A percentile compares a stretch with the other conserved stretches of the same genome.
These are phyloP conservation scores for Debaryomyces sp. DNA, from an alignment of 1,139 yeast genomes.

Conservation along the genomic window DNA sequence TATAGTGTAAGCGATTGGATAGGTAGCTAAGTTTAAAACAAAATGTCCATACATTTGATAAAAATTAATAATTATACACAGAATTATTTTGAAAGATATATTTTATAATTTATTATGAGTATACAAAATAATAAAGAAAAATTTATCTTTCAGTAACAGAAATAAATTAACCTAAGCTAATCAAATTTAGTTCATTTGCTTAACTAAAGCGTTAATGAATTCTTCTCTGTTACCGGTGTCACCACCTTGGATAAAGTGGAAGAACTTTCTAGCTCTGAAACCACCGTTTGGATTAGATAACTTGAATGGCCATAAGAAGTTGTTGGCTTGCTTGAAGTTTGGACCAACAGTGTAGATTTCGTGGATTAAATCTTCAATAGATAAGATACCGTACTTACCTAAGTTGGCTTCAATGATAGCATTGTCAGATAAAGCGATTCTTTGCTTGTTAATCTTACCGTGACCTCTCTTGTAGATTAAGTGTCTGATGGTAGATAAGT, in stretches of 20 bases:
- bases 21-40: slow-evolving; percentile 6
- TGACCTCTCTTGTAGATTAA: slow-evolving; percentile 99
- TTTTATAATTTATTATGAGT: slow-evolving; percentile 6
- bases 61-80: slow-evolving; percentile 7
- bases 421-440: slow-evolving; percentile 94
- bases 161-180: slow-evolving; percentile 1
- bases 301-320: slow-evolving; percentile 99
- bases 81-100: slow-evolving; percentile 8
- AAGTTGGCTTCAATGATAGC: slow-evolving; percentile 89
- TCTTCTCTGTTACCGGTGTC: slow-evolving; percentile 99
- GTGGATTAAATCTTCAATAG: slow-evolving; percentile 97
- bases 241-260: slow-evolving; percentile 99
- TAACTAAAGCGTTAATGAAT: slow-evolving; percentile 95
- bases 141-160: slow-evolving; percentile 3
- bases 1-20: slow-evolving; percentile 26
- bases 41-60: slow-evolving; percentile 3
- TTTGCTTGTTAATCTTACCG: slow-evolving; percentile 99
- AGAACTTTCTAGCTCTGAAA: slow-evolving; percentile 99
- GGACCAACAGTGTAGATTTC: slow-evolving; percentile 99
- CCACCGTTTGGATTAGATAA: slow-evolving; percentile 99
- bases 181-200: slow-evolving; percentile 80
- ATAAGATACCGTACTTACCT: slow-evolving; percentile 96
- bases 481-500: slow-evolving; percentile 92
- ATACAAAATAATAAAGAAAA: slow-evolving; percentile 8
- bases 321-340: slow-evolving; percentile 99